phyloP scores from a whole-genome alignment of 495 filamentous ascomycete species.

The Apodospora peruviana region DNA sequence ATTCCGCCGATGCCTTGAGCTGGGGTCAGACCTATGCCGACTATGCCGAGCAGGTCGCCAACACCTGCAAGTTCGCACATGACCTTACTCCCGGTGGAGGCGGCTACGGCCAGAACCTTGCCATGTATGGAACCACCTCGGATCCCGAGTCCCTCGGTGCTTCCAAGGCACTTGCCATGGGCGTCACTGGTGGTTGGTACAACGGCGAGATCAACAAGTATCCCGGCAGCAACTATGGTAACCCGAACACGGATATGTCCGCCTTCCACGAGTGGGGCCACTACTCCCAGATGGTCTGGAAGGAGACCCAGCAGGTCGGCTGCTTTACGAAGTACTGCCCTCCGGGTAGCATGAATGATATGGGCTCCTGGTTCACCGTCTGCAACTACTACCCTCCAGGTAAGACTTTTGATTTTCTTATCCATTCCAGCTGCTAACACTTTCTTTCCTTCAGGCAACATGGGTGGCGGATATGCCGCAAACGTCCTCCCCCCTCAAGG shows the following conservation, averaged over 20 bases:
- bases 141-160: slow-evolving; percentile 23
- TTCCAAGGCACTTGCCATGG: slow-evolving; percentile 48
- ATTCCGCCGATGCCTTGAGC: slow-evolving; percentile 58
- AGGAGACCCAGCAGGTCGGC: slow-evolving; percentile 60
- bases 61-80: slow-evolving; percentile 65
- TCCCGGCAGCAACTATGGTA: slow-evolving; percentile 31
- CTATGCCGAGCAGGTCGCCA: slow-evolving; percentile 48
- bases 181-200: slow-evolving; percentile 78
- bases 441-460: slow-evolving; percentile 50
- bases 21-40: slow-evolving; percentile 59
- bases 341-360: slow-evolving; percentile 35
- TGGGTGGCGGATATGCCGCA: slow-evolving; percentile 54
- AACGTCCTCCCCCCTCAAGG: slow-evolving; percentile 57
- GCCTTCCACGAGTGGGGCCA: slow-evolving; percentile 74
- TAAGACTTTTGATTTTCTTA: slow-evolving; percentile 28
- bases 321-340: slow-evolving; percentile 59
- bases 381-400: slow-evolving; percentile 83
- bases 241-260: slow-evolving; percentile 45
- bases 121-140: slow-evolving; percentile 31
- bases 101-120: slow-evolving; percentile 85
- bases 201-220: slow-evolving; percentile 60
- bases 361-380: slow-evolving; percentile 58
- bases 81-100: slow-evolving; percentile 55
- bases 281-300: slow-evolving; percentile 90
- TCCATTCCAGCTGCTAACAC: slow-evolving; percentile 18